Evolutionary conservation across 805 yeast genomes (phyloP), one percentile per base, ranked within the genome.

Genomic region (Tetrapisispora nanseiensis): DNA sequence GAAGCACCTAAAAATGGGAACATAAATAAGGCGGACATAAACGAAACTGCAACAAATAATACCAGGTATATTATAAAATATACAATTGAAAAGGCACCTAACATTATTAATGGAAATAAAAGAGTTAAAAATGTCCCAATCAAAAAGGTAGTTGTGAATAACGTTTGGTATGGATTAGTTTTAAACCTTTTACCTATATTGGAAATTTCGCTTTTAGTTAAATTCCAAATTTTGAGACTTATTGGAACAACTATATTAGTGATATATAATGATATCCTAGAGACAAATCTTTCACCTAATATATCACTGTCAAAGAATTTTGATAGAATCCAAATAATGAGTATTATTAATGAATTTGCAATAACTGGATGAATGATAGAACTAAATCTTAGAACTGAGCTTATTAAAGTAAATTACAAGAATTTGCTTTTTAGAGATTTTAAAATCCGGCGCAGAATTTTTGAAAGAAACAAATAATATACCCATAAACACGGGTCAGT

Each of bases 1-100:
- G 66, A 59, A 4, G 51, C 32, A 1, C 46, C 42, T 35, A 61
- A 34, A 29, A 60, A 42, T 20, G 66, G 66, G 2, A 56, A 38
- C 22, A 61, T 52, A 22, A 60, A 47, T 11, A 55, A 20, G 2
- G 59, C 43, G 3, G 63, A 55, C 2, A 47, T 15, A n/a, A 49
- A 23, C 3, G 52, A 54, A 20, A 56, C 45, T 3, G 43, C 28
- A 12, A 57, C 32, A 38, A 57, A 60, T 15, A 52, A 37, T 1
- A 48, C 33, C 13, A 59, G 37, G 42, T 59, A 58, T 16, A 53
- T 27, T 26, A 56, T 34, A 27, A 56, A 50, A 32, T 49, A 48
- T 21, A 52, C 7, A 8, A 57, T 45, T 6, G 56, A 47, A 13
- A 54, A 32, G 24, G 61, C 46, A 21, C 56, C 41, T 49, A 55